Conservation (phyloP, 352 stramenopile species). For the Phytophthora macrochlamydospora region DNA sequence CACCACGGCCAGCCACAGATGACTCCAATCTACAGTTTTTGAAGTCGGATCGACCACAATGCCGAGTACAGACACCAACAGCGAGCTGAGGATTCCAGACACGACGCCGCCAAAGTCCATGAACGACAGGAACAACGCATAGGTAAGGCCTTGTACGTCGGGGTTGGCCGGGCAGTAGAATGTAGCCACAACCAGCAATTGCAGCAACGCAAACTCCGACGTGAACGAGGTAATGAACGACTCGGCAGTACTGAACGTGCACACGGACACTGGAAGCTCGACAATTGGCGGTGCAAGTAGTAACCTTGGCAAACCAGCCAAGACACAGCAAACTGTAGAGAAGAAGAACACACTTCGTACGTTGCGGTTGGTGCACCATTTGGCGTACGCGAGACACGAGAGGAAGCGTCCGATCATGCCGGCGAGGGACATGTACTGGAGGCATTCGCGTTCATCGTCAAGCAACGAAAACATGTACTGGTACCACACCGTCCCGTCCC, state of each 20-base stretch:
- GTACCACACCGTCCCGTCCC: slow-evolving; percentile 76
- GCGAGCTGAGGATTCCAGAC: slow-evolving; percentile 64
- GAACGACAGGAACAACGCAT: slow-evolving; percentile 82
- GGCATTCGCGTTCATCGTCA: slow-evolving; percentile 56
- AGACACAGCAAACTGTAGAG: slow-evolving; percentile 69
- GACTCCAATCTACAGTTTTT: slow-evolving; percentile 60
- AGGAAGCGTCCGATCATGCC: slow-evolving; percentile 75
- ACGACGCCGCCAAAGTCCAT: slow-evolving; percentile 87
- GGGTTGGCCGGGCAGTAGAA: slow-evolving; percentile 69
- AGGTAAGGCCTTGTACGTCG: slow-evolving; percentile 74
- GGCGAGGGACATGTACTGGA: slow-evolving; percentile 74
- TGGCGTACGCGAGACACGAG: slow-evolving; percentile 78
- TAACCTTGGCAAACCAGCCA: slow-evolving; percentile 67
- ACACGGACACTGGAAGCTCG: slow-evolving; percentile 65
- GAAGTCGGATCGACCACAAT: slow-evolving; percentile 64
- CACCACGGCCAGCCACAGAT: slow-evolving; percentile 68
- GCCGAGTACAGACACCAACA: slow-evolving; percentile 57
- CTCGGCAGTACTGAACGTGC: slow-evolving; percentile 66
- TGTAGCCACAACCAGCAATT: slow-evolving; percentile 83
- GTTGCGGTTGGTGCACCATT: slow-evolving; percentile 62
- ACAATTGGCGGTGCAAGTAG: slow-evolving; percentile 63
- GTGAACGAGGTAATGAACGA: slow-evolving; percentile 83
- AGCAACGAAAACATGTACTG: slow-evolving; percentile 82
- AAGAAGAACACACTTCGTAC: slow-evolving; percentile 79
- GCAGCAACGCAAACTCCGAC: slow-evolving; percentile 79